Conservation (phyloP, 768 basidiomycete species). For the Mycena metata region DNA sequence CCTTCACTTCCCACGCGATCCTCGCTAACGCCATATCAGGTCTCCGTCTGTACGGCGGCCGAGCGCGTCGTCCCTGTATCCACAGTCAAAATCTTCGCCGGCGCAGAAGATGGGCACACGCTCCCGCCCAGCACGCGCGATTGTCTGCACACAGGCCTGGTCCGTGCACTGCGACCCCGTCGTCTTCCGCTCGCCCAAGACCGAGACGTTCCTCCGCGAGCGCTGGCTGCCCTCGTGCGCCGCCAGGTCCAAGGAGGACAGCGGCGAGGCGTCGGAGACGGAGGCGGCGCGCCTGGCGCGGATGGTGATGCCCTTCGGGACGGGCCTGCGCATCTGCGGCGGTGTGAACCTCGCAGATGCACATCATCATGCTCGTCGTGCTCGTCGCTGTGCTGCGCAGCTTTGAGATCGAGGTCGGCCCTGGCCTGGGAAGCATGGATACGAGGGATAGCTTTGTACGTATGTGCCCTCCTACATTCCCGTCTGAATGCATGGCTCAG, state of each 20-base stretch:
- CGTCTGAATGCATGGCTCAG: not conserved
- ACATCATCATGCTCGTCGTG: constrained; percentile 73
- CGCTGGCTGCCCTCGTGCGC: constrained; percentile 72
- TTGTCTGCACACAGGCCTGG: constrained; percentile 87
- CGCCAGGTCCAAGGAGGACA: constrained; percentile 21
- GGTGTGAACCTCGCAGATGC: constrained; percentile 84
- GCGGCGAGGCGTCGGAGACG: constrained; percentile 58
- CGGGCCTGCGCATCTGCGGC: constrained; percentile 81
- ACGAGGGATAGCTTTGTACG: constrained; percentile 88
- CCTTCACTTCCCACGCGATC: constrained; percentile 10
- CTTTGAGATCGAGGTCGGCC: constrained; percentile 76
- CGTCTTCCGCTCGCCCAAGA: constrained; percentile 83
- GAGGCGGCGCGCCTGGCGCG: constrained; percentile 62
- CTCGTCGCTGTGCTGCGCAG: constrained; percentile 73
- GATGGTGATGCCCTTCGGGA: constrained; percentile 88
- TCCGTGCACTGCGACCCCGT: constrained; percentile 82
- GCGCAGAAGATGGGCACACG: constrained; percentile 80
- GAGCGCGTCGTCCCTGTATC: constrained; percentile 82
- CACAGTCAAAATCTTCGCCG: constrained; percentile 61
- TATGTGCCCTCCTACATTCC: constrained; percentile 50
- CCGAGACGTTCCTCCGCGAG: constrained; percentile 81
- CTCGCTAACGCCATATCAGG: constrained; percentile 54
- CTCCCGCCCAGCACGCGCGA: constrained; percentile 85
- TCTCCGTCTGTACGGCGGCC: constrained; percentile 76
- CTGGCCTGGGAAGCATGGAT: constrained; percentile 84